Base-by-base conservation (phyloP, 805 yeast genomes). In the Cyberlindnera petersonii region DNA sequence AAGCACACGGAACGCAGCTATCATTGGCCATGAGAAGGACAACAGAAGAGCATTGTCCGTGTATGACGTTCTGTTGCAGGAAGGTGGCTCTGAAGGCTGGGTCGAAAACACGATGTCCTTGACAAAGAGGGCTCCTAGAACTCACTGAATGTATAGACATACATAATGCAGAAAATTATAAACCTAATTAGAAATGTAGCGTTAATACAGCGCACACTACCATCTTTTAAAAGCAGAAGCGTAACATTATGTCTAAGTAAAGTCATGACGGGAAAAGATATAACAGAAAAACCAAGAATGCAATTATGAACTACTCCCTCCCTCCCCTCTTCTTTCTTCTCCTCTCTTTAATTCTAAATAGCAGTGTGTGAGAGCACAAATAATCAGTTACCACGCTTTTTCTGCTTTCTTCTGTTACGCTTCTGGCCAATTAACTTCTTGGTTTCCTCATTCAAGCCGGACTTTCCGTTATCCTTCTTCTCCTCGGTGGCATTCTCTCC, bases 31-130 rank as follows among this genome's bases (percentile, higher is more conserved):
- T 37, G 61, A 68, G 26, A 72, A 66, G 32, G 59, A 58, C 3
- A 40, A 52, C 9, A 49, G 60, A 9, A 66, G 43, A 9, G 26
- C 42, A 2, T 31, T 39, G 32, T 42, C 61, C 3, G 43, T 82
- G 1, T 71, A 74, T 48, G 86, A 84, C 35, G 69, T 86, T 1
- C 55, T 91, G 15, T 72, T 75, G 5, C 66, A 75, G 51, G 94
- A 86, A 56, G 96, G 96, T 9, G 96, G 96, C 11, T 89, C 93
- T 1, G 86, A 81, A 42, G 86, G 89, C 1, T 89, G 96, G 95
- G 82, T 86, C 5, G 89, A 82, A 50, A 80, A 82, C 50, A 74
- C 88, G 3, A 75, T 86, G 78, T 70, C 76, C 1, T 65, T 88
- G 53, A 77, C 79, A 73, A 75, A 77, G 47, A 74, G 74, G 47